Percentiles rank a stretch among this genome's conserved stretches.
phyloP scores from a whole-genome alignment of 331 rosid genomes.

The Saraca asoca region DNA sequence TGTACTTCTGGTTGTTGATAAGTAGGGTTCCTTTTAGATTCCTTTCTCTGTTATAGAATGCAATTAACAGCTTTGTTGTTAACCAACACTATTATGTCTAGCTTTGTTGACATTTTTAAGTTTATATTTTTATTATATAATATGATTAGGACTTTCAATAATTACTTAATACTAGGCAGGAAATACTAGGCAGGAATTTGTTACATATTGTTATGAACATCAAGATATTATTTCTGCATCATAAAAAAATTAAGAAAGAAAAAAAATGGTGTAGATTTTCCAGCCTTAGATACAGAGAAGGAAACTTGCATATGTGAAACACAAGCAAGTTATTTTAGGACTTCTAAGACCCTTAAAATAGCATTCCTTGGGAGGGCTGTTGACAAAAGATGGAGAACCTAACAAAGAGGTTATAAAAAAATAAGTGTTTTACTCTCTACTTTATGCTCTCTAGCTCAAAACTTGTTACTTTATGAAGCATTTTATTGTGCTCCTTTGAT shows the following conservation, averaged over 20 bases:
- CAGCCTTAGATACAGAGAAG: slow-evolving; percentile 91
- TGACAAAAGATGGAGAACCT: slow-evolving; percentile 59
- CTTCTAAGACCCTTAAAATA: slow-evolving; percentile 54
- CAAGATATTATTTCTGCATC: background rate
- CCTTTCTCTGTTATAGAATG: no score
- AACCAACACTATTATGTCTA: no score
- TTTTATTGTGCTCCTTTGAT: background rate
- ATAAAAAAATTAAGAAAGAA: slow-evolving; percentile 11
- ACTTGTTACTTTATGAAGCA: slow-evolving; percentile 3
- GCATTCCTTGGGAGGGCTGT: slow-evolving; percentile 63
- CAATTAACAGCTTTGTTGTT: no score
- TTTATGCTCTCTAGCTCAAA: slow-evolving; percentile 11
- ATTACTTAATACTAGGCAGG: background rate
- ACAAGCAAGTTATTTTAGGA: slow-evolving; percentile 77
- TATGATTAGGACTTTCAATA: no score
- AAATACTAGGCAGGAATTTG: background rate
- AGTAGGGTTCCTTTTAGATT: no score
- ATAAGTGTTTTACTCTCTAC: slow-evolving; percentile 56
- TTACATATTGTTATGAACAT: background rate
- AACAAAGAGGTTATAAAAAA: slow-evolving; percentile 43
- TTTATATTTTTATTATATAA: no score
- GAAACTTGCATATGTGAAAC: slow-evolving; percentile 59
- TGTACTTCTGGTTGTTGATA: no score
- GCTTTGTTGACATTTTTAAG: no score
- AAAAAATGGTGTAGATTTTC: slow-evolving; percentile 56